These are phyloP conservation scores for Camelina hispida DNA, from an alignment of 345 rosid species.

Conservation along the genomic window DNA sequence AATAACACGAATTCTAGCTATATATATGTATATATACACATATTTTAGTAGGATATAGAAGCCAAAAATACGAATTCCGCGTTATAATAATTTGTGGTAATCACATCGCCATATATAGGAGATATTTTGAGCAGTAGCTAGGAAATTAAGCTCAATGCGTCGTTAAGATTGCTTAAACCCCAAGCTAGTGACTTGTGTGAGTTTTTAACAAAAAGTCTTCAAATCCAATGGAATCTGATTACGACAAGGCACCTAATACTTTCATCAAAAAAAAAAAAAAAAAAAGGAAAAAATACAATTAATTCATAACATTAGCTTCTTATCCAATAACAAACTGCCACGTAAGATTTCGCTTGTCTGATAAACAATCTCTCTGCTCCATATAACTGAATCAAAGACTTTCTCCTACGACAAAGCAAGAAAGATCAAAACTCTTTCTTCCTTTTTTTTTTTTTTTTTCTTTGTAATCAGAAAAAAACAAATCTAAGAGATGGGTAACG, in stretches of 20 bases:
- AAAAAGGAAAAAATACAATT: background rate
- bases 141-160: background rate
- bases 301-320: background rate
- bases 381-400: conserved; percentile 37
- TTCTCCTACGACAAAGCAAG: conserved; percentile 40
- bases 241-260: conserved; percentile 32
- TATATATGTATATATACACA: too few relatives aligned
- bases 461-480: background rate
- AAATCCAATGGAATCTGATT: conserved; percentile 21
- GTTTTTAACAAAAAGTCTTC: conserved; percentile 7
- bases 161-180: conserved; percentile 21
- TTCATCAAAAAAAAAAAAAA: background rate
- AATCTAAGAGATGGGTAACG: conserved; percentile 60
- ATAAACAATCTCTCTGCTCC: conserved; percentile 32
- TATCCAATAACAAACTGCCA: conserved; percentile 19
- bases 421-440: conserved; percentile 23
- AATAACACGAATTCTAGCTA: too few relatives aligned
- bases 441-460: background rate
- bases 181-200: conserved; percentile 17
- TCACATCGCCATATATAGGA: background rate
- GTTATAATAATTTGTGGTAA: background rate
- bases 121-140: conserved; percentile 11
- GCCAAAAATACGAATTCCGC: too few relatives aligned
- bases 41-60: too few relatives aligned
- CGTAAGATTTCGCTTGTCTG: conserved; percentile 25